Evolutionary conservation across 1,139 yeast genomes (phyloP), one percentile per base, ranked within the genome.

Genomic region (Geotrichum carabidarum): DNA sequence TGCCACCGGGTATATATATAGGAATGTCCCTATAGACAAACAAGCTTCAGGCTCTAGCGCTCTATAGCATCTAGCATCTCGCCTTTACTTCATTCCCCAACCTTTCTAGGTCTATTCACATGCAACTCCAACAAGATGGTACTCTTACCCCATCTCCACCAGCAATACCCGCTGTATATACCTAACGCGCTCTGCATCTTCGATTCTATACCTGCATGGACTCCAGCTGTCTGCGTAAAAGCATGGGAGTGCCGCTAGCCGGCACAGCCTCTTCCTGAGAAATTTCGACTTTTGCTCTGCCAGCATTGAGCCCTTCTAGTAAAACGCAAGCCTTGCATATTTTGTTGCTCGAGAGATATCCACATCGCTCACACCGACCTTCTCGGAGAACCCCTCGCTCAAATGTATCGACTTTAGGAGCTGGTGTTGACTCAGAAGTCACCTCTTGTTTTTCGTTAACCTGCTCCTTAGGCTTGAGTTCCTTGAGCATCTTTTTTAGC

Each of bases 271-370:
- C 78, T 18, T 75, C 78, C 27, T 53, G 50, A 8, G 50, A 50
- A 5, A 67, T 47, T 30, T 44, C 53, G 9, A 68, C 38, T 57
- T 68, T 64, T 36, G 71, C 87, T 62, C 94, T 76, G 60, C 79
- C 84, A 57, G 80, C 77, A 63, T 91, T 95, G 54, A 94, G 77
- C 0, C 97, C 97, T 57, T 87, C 90, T 48, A 94, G 73, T 42
- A 93, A 74, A 59, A 87, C 81, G 71, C 99, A 93, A 0, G 99
- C 99, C 71, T 93, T 93, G 72, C 99, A 93, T 11, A 90, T 80
- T 63, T 74, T 79, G 68, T 93, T 93, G 59, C 94, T 86, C 0
- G 98, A 87, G 44, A 94, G 73, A 67, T 93, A 93, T 0, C 98
- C 97, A 72, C 99, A 93, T 59, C 83, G 81, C 60, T 84, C 89